A percentile compares a stretch with the other conserved stretches of the same genome.
phyloP scores from a whole-genome alignment of 208 protist genomes.

The Angomonas ambiguus region DNA sequence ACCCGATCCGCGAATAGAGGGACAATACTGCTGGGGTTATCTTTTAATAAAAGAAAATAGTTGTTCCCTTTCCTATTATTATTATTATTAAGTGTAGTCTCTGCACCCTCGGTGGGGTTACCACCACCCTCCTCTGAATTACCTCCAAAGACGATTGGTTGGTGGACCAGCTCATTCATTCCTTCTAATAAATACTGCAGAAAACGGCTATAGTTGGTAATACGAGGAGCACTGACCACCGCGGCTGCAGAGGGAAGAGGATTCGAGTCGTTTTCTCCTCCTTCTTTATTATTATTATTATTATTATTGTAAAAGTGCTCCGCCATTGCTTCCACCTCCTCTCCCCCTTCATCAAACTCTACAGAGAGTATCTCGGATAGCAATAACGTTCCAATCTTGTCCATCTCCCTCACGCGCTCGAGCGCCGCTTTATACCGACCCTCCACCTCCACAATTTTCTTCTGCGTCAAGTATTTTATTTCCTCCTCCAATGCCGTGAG shows the following conservation, averaged over 20 bases:
- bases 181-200: no score
- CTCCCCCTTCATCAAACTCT: neutral
- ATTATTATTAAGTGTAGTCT: no score
- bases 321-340: neutral
- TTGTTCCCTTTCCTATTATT: no score
- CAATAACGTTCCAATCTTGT: neutral
- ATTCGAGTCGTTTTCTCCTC: neutral
- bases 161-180: no score
- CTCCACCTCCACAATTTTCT: neutral
- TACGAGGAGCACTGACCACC: no score
- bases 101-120: no score
- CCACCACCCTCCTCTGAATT: no score
- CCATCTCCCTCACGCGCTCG: neutral
- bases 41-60: neutral
- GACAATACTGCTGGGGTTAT: neutral
- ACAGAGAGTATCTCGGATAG: neutral
- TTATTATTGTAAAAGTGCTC: conserved; percentile 1
- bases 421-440: neutral
- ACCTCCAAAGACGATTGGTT: no score
- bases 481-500: neutral
- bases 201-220: no score
- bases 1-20: neutral
- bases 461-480: neutral
- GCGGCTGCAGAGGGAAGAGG: no score
- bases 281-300: conserved; percentile 6